A percentile compares a stretch with the other conserved stretches of the same genome.
phyloP scores from a whole-genome alignment of 768 basidiomycete genomes.

The Leccinum barrowsii region DNA sequence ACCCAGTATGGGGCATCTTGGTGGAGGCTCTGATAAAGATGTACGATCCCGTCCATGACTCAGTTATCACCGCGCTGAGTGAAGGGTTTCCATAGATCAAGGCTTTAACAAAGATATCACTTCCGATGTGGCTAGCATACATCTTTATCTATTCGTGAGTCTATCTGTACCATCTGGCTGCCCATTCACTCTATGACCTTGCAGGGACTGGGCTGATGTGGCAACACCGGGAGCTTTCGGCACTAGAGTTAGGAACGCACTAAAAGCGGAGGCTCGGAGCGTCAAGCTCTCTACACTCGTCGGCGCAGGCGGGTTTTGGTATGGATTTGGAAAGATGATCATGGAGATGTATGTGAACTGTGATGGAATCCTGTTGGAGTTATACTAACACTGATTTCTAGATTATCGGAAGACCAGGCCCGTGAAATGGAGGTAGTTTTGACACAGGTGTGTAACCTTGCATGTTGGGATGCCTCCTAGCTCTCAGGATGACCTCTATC shows the following conservation, averaged over 20 bases:
- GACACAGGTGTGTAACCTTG: slow-evolving; percentile 47
- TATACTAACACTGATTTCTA: slow-evolving; percentile 30
- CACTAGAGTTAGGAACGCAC: slow-evolving; percentile 74
- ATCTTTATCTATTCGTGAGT: slow-evolving; percentile 74
- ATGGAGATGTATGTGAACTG: slow-evolving; percentile 64
- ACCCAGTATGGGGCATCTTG: slow-evolving; percentile 83
- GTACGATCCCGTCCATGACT: slow-evolving; percentile 40
- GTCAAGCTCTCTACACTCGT: slow-evolving; percentile 82
- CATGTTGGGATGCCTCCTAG: slow-evolving; percentile 5
- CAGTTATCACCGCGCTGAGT: slow-evolving; percentile 6
- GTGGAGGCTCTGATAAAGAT: slow-evolving; percentile 80
- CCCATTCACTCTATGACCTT: slow-evolving; percentile 24
- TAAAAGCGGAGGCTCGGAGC: slow-evolving; percentile 84
- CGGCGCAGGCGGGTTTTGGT: slow-evolving; percentile 88
- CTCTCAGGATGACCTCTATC: slow-evolving; percentile 6
- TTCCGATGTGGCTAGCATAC: slow-evolving; percentile 91
- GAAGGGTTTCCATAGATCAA: slow-evolving; percentile 54
- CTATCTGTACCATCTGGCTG: background rate
- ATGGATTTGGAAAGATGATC: slow-evolving; percentile 84
- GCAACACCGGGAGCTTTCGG: slow-evolving; percentile 78
- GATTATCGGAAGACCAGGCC: slow-evolving; percentile 73
- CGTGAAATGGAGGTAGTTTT: slow-evolving; percentile 70
- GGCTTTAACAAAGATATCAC: slow-evolving; percentile 67
- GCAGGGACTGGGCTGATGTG: slow-evolving; percentile 83
- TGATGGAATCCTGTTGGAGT: background rate